These are phyloP conservation scores for Pelargonium cotyledonis DNA, from an alignment of 441 rosid genomes.

Conservation along the genomic window DNA sequence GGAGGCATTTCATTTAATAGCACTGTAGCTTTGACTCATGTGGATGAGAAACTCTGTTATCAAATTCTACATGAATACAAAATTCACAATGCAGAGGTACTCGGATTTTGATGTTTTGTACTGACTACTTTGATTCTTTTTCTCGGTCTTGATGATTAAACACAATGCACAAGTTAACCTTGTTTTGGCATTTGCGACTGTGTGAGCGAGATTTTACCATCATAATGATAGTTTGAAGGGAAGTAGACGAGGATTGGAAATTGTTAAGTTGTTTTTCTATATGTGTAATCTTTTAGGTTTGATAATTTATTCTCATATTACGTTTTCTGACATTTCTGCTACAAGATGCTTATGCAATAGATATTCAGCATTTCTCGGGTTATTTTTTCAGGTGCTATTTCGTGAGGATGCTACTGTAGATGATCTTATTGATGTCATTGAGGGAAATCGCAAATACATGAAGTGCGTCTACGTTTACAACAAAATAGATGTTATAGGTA, in stretches of 20 bases:
- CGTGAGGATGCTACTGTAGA: conserved; percentile 98
- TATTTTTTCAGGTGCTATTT: conserved; percentile 62
- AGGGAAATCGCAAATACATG: conserved; percentile 94
- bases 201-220: background rate
- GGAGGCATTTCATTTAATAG: conserved; percentile 98
- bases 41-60: conserved; percentile 98
- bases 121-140: too few species aligned
- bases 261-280: too few species aligned
- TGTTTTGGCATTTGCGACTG: too few species aligned
- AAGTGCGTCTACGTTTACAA: conserved; percentile 94
- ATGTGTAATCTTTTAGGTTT: too few species aligned
- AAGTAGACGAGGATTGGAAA: conserved; percentile 2
- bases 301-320: too few species aligned
- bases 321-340: too few species aligned
- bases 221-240: background rate
- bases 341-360: too few species aligned
- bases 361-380: background rate
- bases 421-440: conserved; percentile 95
- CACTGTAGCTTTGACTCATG: conserved; percentile 75
- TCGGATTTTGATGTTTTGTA: too few species aligned
- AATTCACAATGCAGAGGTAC: conserved; percentile 98
- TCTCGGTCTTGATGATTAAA: too few species aligned
- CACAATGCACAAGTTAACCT: background rate
- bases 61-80: conserved; percentile 97
- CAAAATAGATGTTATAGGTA: conserved; percentile 93